phyloP scores from a whole-genome alignment of 768 basidiomycete species.

The Sistotremastrum suecicum region DNA sequence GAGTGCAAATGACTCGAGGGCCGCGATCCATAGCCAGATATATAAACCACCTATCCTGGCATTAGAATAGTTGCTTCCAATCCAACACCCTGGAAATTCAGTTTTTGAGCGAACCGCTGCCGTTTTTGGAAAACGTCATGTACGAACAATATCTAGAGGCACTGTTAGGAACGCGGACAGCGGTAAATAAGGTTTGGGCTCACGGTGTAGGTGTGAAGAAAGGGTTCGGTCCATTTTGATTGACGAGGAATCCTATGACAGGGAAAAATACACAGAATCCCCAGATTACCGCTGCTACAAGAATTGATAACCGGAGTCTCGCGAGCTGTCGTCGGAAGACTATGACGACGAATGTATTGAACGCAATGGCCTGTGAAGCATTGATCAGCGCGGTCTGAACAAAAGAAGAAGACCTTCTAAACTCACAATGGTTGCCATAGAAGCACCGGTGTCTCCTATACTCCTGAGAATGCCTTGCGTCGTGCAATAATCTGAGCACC shows the following conservation, averaged over 20 bases:
- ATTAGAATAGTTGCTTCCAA: conserved; percentile 17
- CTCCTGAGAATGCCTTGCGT: conserved; percentile 22
- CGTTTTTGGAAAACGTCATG: not conserved
- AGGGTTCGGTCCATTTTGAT: not conserved
- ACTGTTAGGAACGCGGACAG: not conserved
- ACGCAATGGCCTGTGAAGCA: conserved; percentile 18
- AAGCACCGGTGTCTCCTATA: conserved; percentile 27
- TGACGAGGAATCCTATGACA: conserved; percentile 18
- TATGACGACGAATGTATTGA: conserved; percentile 26
- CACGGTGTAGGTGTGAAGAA: conserved; percentile 18
- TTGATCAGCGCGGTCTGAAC: not conserved
- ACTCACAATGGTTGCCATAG: conserved; percentile 18
- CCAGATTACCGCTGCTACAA: conserved; percentile 25
- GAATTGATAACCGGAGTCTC: conserved; percentile 16
- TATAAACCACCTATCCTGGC: conserved; percentile 35
- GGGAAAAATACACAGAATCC: conserved; percentile 24
- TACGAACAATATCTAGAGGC: too few species aligned
- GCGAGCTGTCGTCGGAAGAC: conserved; percentile 19
- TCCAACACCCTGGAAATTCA: conserved; percentile 37
- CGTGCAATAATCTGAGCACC: not conserved
- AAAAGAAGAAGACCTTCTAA: not conserved
- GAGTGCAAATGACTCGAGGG: conserved; percentile 25
- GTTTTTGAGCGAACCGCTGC: too few species aligned
- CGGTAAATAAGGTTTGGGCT: conserved; percentile 5
- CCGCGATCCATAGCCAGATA: conserved; percentile 38